Base-by-base conservation (phyloP, 1,139 yeast genomes). In the Ashbya aceris region DNA sequence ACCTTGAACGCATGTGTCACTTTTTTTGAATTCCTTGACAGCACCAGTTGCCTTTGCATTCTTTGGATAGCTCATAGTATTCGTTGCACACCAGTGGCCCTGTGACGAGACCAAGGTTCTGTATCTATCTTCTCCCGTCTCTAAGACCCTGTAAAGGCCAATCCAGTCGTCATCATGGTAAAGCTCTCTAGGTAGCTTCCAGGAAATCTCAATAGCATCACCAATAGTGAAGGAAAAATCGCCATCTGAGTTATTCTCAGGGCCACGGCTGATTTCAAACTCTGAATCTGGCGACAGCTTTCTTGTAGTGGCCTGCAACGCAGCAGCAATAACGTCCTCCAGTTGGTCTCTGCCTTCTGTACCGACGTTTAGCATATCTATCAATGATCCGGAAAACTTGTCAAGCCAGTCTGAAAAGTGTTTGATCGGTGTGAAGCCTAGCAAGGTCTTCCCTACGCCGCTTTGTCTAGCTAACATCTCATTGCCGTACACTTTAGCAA, bases 401-500 rank as follows among this genome's bases (percentile, higher is more conserved):
- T 52, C 46, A 14, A 58, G 50, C 13, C 49, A 46, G 27, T 47
- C 44, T 38, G 58, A 61, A 27, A 53, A 49, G 32, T 46, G 52
- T 43, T 55, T 58, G 27, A 64, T 47, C 20, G 66, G 64, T 31
- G 58, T 56, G 38, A 64, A 51, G 14, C 62, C 60, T 41, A 60
- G 46, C n/a, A 65, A 48, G 2, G 87, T 81, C 57, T 80, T 80
- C 40, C 83, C 74, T 9, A 83, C 81, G 49, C 77, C 82, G 54
- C 75, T 66, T 42, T 69, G 60, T 8, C 78, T 62, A 51, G 71
- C 76, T 8, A 34, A 11, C 12, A 36, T 35, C 34, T 70, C 73
- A 49, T 77, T 78, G 20, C 95, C 95, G 54, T 84, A 84, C 4
- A 85, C 69, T 57, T 77, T 79, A 45, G 79, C 73, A 86, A 84